Evolutionary conservation across 2,329 filamentous ascomycete genomes (phyloP).

Genomic region (Stachybotrys elegans): DNA sequence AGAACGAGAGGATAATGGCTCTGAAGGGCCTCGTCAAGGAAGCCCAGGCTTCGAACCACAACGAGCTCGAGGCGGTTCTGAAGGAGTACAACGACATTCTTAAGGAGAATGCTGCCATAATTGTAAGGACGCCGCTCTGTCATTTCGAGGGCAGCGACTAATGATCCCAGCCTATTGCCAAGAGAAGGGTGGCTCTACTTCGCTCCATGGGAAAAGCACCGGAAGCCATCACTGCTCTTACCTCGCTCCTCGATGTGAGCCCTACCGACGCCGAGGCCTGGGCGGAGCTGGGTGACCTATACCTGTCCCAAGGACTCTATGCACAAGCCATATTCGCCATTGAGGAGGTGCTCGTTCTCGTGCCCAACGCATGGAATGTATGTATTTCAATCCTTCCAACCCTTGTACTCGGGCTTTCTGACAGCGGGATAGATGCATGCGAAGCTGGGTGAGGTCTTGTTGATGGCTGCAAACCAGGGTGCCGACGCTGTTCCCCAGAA

Average conservation of each 20-base stretch:
- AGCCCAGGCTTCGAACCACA: slow-evolving; percentile 64
- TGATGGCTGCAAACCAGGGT: slow-evolving; percentile 56
- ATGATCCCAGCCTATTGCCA: slow-evolving; percentile 65
- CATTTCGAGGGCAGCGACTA: too few species aligned
- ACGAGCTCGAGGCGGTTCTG: slow-evolving; percentile 64
- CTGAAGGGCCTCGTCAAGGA: slow-evolving; percentile 80
- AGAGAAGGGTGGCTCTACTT: slow-evolving; percentile 76
- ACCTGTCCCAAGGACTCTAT: slow-evolving; percentile 72
- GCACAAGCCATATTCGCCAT: slow-evolving; percentile 81
- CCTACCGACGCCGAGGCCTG: slow-evolving; percentile 92
- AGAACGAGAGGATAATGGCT: slow-evolving; percentile 83
- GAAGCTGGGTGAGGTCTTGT: slow-evolving; percentile 75
- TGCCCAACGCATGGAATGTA: slow-evolving; percentile 94
- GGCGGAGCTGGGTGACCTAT: slow-evolving; percentile 86
- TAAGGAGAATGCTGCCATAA: slow-evolving; percentile 68
- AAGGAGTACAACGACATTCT: slow-evolving; percentile 75
- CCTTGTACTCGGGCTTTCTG: slow-evolving; percentile 9
- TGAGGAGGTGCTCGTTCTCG: slow-evolving; percentile 83
- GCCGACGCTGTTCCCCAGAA: slow-evolving; percentile 34
- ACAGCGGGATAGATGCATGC: slow-evolving; percentile 67
- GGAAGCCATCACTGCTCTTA: slow-evolving; percentile 72
- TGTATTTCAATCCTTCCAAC: slow-evolving; percentile 24
- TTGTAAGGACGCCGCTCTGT: slow-evolving; percentile 60
- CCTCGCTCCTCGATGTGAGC: slow-evolving; percentile 71
- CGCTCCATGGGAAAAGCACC: slow-evolving; percentile 63